Conservation (phyloP, 768 basidiomycete species). For the Leccinum ochraceum region DNA sequence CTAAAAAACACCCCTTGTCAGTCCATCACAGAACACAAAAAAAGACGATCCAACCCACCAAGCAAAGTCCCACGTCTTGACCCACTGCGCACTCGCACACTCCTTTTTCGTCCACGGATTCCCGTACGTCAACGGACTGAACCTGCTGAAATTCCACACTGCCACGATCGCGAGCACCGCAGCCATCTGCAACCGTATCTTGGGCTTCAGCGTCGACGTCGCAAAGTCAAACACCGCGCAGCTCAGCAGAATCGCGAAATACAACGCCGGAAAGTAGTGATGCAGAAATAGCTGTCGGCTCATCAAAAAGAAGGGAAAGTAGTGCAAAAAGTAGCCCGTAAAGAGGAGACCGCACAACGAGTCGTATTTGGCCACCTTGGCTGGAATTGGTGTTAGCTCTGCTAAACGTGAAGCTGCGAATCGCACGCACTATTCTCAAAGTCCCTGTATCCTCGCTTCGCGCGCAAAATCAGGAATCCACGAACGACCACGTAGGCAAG, state of each 20-base stretch:
- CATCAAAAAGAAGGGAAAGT: conserved; percentile 98
- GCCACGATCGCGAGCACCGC: conserved; percentile 71
- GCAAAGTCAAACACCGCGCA: conserved; percentile 82
- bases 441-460: conserved; percentile 88
- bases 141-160: conserved; percentile 74
- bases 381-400: conserved; percentile 40
- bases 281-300: conserved; percentile 95
- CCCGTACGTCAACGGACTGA: conserved; percentile 85
- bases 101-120: conserved; percentile 80
- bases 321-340: conserved; percentile 90
- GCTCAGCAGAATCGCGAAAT: conserved; percentile 81
- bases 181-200: conserved; percentile 78
- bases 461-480: conserved; percentile 80
- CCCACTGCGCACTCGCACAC: conserved; percentile 78
- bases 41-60: conserved; percentile 51
- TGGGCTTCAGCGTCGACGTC: conserved; percentile 76
- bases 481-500: conserved; percentile 66
- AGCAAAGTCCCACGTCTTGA: conserved; percentile 95
- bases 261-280: conserved; percentile 97
- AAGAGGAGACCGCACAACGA: conserved; percentile 87
- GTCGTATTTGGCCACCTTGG: conserved; percentile 91
- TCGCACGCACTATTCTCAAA: conserved; percentile 79
- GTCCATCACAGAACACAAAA: background rate
- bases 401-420: conserved; percentile 3
- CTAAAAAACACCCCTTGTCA: conserved; percentile 33